Evolutionary conservation across 768 basidiomycete genomes (phyloP).

Genomic region (Hericium erinaceus): DNA sequence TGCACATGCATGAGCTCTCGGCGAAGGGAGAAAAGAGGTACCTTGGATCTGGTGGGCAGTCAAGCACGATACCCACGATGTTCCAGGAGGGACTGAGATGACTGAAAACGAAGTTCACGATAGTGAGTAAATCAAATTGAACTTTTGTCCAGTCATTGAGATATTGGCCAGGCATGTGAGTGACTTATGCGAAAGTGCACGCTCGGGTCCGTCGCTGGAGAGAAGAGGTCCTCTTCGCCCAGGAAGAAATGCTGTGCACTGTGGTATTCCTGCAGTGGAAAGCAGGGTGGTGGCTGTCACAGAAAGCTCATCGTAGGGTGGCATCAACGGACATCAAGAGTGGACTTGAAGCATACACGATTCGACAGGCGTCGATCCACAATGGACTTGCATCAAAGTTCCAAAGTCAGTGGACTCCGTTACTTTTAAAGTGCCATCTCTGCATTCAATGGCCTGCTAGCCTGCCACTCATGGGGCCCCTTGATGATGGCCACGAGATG

Average conservation of each 20-base stretch:
- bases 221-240: constrained; percentile 18
- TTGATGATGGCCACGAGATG: too few species aligned
- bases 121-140: neutral
- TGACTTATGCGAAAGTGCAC: constrained; percentile 19
- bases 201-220: constrained; percentile 17
- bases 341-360: neutral
- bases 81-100: neutral
- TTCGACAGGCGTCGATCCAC: neutral
- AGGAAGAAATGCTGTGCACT: constrained; percentile 2
- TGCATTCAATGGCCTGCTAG: too few species aligned
- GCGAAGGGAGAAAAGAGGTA: neutral
- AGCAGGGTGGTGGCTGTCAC: neutral
- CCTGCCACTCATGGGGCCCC: too few species aligned
- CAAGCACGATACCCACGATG: neutral
- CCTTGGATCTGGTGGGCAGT: constrained; percentile 5
- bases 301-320: neutral
- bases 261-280: neutral
- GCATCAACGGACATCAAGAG: neutral
- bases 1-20: neutral
- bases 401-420: neutral
- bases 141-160: neutral
- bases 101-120: neutral
- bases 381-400: neutral
- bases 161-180: constrained; percentile 10
- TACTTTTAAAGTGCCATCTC: neutral